phyloP scores from a whole-genome alignment of 2,329 filamentous ascomycete species.

The Colletotrichum zoysiae region DNA sequence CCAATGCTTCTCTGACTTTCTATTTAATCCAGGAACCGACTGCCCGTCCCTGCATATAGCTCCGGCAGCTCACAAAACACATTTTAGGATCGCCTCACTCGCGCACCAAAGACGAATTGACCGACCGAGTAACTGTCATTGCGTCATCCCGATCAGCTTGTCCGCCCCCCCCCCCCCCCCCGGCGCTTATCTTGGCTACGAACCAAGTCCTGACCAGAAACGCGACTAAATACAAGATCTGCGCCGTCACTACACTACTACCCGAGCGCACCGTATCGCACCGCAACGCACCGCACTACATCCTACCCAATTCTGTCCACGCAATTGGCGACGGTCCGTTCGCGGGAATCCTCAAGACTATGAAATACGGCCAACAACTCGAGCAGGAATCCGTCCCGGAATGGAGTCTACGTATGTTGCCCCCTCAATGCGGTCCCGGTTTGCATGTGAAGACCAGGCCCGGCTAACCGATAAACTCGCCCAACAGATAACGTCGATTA shows the following conservation, averaged over 20 bases:
- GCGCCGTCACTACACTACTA: constrained; percentile 26
- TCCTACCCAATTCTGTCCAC: constrained; percentile 1
- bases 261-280: not conserved
- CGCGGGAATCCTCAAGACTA: constrained; percentile 49
- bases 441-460: constrained; percentile 11
- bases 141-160: constrained; percentile 30
- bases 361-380: constrained; percentile 84
- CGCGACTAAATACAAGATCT: constrained; percentile 35
- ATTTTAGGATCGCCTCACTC: not conserved
- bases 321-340: constrained; percentile 33
- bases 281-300: constrained; percentile 5
- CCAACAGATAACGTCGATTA: constrained; percentile 85
- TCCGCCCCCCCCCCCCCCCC: constrained; percentile 2
- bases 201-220: constrained; percentile 21
- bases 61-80: not conserved
- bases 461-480: not conserved
- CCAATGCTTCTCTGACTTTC: not conserved
- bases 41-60: constrained; percentile 7
- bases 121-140: constrained; percentile 34
- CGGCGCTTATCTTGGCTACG: constrained; percentile 31
- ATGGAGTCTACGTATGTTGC: constrained; percentile 78
- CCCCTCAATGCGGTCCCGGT: constrained; percentile 1
- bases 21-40: not conserved
- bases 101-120: constrained; percentile 20
- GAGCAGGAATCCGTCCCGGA: constrained; percentile 82